Evolutionary conservation across 345 rosid genomes (phyloP).

Genomic region (Capsella bursapastoris): DNA sequence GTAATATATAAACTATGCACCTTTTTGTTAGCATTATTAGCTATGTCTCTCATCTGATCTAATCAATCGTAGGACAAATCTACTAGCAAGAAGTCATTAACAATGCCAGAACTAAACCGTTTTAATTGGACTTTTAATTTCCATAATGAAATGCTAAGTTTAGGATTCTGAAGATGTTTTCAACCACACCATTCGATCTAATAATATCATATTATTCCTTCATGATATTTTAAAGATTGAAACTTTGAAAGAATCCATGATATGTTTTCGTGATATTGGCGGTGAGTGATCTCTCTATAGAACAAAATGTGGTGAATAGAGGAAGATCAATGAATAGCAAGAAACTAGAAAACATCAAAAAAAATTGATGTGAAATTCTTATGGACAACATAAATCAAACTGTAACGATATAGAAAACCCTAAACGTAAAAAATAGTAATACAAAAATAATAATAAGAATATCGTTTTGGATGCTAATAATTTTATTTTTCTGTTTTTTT

Average conservation of each 20-base stretch:
- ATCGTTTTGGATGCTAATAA: too few species aligned
- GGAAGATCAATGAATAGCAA: not conserved
- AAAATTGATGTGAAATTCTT: too few species aligned
- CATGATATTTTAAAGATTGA: not conserved
- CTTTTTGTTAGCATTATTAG: slow-evolving; percentile 9
- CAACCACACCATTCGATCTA: slow-evolving; percentile 1
- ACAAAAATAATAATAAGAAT: too few species aligned
- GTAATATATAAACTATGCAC: not conserved
- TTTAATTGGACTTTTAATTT: too few species aligned
- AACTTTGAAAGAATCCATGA: not conserved
- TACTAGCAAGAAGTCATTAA: not conserved
- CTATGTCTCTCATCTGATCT: not conserved
- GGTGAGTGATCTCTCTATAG: slow-evolving; percentile 18
- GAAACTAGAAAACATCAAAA: too few species aligned
- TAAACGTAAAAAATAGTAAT: too few species aligned
- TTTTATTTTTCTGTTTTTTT: too few species aligned
- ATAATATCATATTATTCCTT: not conserved
- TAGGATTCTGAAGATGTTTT: slow-evolving; percentile 3
- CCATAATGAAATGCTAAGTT: not conserved
- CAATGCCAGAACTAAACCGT: not conserved
- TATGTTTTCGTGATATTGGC: not conserved
- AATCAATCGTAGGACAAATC: not conserved
- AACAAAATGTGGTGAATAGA: too few species aligned
- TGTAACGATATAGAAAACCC: too few species aligned
- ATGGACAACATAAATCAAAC: too few species aligned